Evolutionary conservation across 805 yeast genomes (phyloP).

Genomic region (Nakazawaea molendinolei): DNA sequence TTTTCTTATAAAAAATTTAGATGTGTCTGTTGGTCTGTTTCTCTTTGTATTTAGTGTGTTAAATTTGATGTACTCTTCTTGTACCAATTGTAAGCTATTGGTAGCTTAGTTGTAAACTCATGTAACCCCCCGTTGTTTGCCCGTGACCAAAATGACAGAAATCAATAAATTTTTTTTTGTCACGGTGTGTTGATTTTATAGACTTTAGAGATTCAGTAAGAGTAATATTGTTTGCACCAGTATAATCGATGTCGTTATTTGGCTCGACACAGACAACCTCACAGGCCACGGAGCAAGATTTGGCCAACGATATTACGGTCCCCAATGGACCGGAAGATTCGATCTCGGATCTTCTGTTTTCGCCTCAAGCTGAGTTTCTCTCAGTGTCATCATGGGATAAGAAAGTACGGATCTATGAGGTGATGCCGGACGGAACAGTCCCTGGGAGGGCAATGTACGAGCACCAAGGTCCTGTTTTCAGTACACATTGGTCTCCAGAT

Average conservation of each 20-base stretch:
- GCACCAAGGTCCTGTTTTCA: constrained; percentile 82
- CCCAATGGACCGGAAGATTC: constrained; percentile 90
- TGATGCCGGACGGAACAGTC: constrained; percentile 63
- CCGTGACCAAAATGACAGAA: neutral
- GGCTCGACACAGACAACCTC: constrained; percentile 21
- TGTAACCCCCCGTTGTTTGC: neutral
- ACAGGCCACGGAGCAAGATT: constrained; percentile 47
- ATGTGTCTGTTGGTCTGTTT: neutral
- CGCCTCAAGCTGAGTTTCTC: constrained; percentile 77
- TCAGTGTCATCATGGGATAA: constrained; percentile 93
- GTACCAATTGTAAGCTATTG: neutral
- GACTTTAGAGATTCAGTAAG: no score
- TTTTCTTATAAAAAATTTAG: neutral
- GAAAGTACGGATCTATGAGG: constrained; percentile 88
- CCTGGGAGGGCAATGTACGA: constrained; percentile 87
- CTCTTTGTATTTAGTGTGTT: neutral
- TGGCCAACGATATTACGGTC: constrained; percentile 64
- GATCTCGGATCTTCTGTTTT: constrained; percentile 74
- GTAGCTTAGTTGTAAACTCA: no score
- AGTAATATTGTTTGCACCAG: no score
- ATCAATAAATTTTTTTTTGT: neutral
- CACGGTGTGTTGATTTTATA: neutral
- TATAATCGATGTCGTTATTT: constrained; percentile 6
- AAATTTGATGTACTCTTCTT: no score
- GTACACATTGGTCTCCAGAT: constrained; percentile 77